Evolutionary conservation across 768 basidiomycete species (phyloP).

Genomic region (Lactarius hatsudake): DNA sequence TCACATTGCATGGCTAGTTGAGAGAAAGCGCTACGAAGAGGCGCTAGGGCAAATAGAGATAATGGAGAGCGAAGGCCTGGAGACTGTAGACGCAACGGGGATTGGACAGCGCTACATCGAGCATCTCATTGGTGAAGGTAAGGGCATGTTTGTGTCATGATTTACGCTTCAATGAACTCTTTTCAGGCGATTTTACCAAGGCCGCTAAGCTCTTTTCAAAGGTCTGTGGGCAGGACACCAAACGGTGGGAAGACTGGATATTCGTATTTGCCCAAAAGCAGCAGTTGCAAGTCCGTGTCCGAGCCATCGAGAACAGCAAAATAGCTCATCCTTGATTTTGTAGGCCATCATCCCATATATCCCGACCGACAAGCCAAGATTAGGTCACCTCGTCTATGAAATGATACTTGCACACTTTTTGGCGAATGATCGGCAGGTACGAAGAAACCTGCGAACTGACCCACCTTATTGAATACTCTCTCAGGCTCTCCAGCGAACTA

Average conservation of each 20-base stretch:
- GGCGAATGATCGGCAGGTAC: conserved; percentile 68
- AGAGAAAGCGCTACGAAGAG: conserved; percentile 82
- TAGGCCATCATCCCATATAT: conserved; percentile 88
- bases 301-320: conserved; percentile 6
- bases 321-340: not conserved
- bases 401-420: conserved; percentile 91
- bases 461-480: not conserved
- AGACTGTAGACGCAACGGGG: conserved; percentile 51
- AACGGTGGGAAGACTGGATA: conserved; percentile 95
- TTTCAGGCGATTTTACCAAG: conserved; percentile 61
- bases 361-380: conserved; percentile 76
- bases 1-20: conserved; percentile 90
- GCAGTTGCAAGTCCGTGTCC: conserved; percentile 63
- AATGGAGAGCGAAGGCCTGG: conserved; percentile 35
- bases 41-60: conserved; percentile 78
- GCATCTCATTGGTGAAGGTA: conserved; percentile 80
- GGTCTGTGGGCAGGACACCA: conserved; percentile 75
- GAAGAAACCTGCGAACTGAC: conserved; percentile 19
- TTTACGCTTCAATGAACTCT: not conserved
- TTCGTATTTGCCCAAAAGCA: conserved; percentile 82
- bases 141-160: conserved; percentile 25
- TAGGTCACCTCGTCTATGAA: conserved; percentile 87
- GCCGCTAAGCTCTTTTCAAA: conserved; percentile 83
- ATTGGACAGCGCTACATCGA: conserved; percentile 88
- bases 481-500: conserved; percentile 72